A percentile compares a stretch with the other conserved stretches of the same genome.
phyloP scores from a whole-genome alignment of 805 yeast species.

The Millerago galiae region DNA sequence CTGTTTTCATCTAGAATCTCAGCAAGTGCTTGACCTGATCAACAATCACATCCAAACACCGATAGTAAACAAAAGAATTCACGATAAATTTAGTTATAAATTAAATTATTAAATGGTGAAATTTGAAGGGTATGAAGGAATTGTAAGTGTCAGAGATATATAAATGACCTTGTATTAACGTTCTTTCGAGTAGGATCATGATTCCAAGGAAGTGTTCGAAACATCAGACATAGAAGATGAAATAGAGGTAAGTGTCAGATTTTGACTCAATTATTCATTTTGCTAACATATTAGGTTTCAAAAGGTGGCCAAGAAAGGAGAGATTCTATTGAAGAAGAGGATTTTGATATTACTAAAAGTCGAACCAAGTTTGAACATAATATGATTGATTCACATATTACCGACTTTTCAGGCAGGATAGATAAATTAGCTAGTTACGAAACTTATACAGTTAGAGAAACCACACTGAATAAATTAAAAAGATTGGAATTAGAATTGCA shows the following conservation, averaged over 20 bases:
- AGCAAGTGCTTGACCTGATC: no score
- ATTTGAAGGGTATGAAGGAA: conserved; percentile 16
- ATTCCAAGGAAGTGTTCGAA: conserved; percentile 35
- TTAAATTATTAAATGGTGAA: conserved; percentile 12
- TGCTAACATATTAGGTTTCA: neutral
- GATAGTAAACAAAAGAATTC: neutral
- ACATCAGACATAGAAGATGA: conserved; percentile 36
- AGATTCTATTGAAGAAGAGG: conserved; percentile 19
- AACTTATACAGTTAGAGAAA: conserved; percentile 28
- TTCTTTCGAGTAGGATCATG: conserved; percentile 17
- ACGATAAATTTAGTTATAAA: no score
- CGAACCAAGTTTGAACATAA: conserved; percentile 24
- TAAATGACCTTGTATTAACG: no score
- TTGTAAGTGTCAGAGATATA: no score
- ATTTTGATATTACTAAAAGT: conserved; percentile 15
- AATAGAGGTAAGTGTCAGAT: conserved; percentile 25
- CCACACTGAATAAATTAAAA: conserved; percentile 31
- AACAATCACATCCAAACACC: neutral
- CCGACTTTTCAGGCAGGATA: conserved; percentile 25
- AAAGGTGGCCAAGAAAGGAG: conserved; percentile 9
- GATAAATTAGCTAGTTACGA: conserved; percentile 31
- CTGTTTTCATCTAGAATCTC: no score
- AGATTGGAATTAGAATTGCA: conserved; percentile 34
- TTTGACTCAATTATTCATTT: neutral
- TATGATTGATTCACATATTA: conserved; percentile 18